Conservation (phyloP, 2,329 filamentous ascomycete species). For the Xylariomycetidae sp. region DNA sequence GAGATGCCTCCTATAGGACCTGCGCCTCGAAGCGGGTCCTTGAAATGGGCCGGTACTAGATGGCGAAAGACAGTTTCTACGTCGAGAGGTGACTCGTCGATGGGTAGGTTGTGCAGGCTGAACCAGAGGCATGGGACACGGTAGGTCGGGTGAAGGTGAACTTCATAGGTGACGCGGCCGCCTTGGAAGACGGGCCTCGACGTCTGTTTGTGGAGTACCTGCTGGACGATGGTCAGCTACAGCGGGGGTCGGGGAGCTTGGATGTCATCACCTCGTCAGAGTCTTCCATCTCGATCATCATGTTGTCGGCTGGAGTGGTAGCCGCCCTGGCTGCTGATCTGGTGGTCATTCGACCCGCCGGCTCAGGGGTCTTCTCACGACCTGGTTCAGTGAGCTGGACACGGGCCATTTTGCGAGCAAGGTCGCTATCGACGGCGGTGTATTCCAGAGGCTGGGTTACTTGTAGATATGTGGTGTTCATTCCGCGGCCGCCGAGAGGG, state of each 20-base stretch:
- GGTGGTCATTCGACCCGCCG: constrained; percentile 37
- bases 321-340: too few species aligned
- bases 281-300: constrained; percentile 48
- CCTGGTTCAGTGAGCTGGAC: too few species aligned
- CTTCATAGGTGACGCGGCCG: constrained; percentile 62
- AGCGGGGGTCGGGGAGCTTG: neutral
- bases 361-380: too few species aligned
- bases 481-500: constrained; percentile 37
- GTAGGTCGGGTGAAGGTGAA: constrained; percentile 72
- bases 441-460: constrained; percentile 50
- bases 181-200: constrained; percentile 26
- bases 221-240: constrained; percentile 26
- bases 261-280: constrained; percentile 40
- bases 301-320: constrained; percentile 32
- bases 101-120: constrained; percentile 54
- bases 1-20: constrained; percentile 71
- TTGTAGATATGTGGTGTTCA: constrained; percentile 47
- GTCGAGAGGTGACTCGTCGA: constrained; percentile 52
- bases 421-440: constrained; percentile 37
- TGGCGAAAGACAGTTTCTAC: constrained; percentile 67
- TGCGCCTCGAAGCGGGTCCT: constrained; percentile 52
- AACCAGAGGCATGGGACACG: constrained; percentile 74
- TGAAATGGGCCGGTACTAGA: constrained; percentile 64
- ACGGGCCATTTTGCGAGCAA: constrained; percentile 44
- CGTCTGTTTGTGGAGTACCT: constrained; percentile 31